These are phyloP conservation scores for Nematodospora valgi DNA, from an alignment of 805 yeast genomes.

Conservation along the genomic window DNA sequence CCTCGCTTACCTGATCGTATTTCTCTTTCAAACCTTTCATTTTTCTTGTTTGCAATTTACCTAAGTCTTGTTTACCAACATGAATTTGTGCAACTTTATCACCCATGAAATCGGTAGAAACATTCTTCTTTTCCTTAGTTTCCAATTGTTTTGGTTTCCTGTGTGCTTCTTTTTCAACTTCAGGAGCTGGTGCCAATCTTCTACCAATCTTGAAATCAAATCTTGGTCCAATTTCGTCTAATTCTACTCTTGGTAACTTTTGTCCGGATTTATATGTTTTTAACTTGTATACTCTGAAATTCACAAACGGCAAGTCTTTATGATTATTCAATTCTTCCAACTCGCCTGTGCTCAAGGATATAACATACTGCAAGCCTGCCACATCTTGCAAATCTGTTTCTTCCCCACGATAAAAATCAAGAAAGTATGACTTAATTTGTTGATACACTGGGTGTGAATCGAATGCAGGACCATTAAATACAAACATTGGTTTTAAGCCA, in stretches of 20 bases:
- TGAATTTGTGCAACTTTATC: slow-evolving; percentile 96
- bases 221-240: slow-evolving; percentile 94
- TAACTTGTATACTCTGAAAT: slow-evolving; percentile 87
- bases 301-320: slow-evolving; percentile 68
- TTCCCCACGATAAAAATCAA: slow-evolving; percentile 89
- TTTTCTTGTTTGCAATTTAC: slow-evolving; percentile 90
- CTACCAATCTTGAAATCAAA: slow-evolving; percentile 91
- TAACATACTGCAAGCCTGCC: slow-evolving; percentile 90
- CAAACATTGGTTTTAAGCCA: slow-evolving; percentile 92
- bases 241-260: slow-evolving; percentile 88
- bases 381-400: slow-evolving; percentile 82
- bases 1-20: slow-evolving; percentile 73
- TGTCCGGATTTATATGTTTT: slow-evolving; percentile 81
- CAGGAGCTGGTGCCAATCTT: slow-evolving; percentile 76
- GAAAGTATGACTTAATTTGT: slow-evolving; percentile 81
- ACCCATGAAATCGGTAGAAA: slow-evolving; percentile 84
- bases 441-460: slow-evolving; percentile 83
- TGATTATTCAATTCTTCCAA: slow-evolving; percentile 67
- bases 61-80: slow-evolving; percentile 91
- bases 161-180: slow-evolving; percentile 85
- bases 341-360: slow-evolving; percentile 72
- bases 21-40: slow-evolving; percentile 94
- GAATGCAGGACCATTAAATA: slow-evolving; percentile 88
- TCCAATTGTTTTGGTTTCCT: slow-evolving; percentile 78
- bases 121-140: slow-evolving; percentile 82